A percentile compares a stretch with the other conserved stretches of the same genome.
These are phyloP conservation scores for Fusarium bactridioides DNA, from an alignment of 2,329 filamentous ascomycete species.

Conservation along the genomic window DNA sequence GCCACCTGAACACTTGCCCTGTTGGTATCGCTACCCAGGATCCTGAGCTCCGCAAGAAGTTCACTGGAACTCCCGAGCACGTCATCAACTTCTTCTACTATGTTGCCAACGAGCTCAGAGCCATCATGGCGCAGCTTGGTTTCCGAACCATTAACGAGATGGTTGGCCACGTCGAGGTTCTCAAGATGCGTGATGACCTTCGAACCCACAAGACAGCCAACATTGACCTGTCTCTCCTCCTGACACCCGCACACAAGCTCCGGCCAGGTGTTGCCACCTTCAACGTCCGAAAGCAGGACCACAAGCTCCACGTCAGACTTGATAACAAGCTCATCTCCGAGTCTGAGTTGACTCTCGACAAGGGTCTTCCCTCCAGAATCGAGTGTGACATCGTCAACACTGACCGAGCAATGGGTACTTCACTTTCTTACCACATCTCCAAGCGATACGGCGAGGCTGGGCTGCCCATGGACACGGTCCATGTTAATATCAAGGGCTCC, in stretches of 20 bases:
- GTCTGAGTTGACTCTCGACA: constrained; percentile 92
- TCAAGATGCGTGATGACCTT: constrained; percentile 88
- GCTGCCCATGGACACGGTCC: constrained; percentile 90
- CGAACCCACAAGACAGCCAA: constrained; percentile 89
- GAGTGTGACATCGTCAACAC: constrained; percentile 98
- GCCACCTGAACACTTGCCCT: constrained; percentile 78
- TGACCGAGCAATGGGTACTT: constrained; percentile 91
- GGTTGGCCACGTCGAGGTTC: constrained; percentile 89
- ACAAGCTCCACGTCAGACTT: constrained; percentile 88
- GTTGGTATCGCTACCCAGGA: constrained; percentile 97
- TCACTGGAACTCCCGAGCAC: constrained; percentile 90
- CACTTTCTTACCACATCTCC: constrained; percentile 94
- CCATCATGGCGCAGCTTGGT: constrained; percentile 95
- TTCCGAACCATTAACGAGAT: constrained; percentile 97
- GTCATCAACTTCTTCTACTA: constrained; percentile 99
- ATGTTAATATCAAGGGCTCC: constrained; percentile 95
- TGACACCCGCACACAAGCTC: constrained; percentile 95
- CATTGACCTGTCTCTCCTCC: constrained; percentile 89
- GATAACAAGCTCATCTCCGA: constrained; percentile 98
- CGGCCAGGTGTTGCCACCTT: constrained; percentile 94
- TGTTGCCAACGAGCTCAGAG: constrained; percentile 91
- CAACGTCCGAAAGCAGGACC: constrained; percentile 97
- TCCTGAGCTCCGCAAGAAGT: constrained; percentile 92
- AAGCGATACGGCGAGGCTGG: constrained; percentile 90
- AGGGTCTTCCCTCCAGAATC: constrained; percentile 89